Percentiles rank a stretch among this genome's conserved stretches.
Evolutionary conservation across 495 filamentous ascomycete species (phyloP).

Genomic region (Neurospora sp.): DNA sequence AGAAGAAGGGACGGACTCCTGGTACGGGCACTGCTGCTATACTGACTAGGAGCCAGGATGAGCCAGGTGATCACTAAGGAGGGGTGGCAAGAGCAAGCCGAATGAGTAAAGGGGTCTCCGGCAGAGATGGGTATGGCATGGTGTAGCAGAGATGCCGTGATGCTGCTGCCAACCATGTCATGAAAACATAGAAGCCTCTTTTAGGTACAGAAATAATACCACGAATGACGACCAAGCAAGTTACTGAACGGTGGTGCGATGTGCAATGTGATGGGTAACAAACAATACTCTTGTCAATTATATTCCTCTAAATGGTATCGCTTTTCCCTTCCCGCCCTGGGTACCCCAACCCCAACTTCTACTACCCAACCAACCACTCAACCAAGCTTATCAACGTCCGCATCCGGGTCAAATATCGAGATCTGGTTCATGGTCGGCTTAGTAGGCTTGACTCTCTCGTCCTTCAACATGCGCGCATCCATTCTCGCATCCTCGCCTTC

Average conservation of each 20-base stretch:
- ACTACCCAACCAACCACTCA: constrained; percentile 25
- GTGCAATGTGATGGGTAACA: background rate
- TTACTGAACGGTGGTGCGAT: background rate
- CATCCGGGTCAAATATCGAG: constrained; percentile 52
- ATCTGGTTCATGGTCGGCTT: constrained; percentile 41
- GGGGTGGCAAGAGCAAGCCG: background rate
- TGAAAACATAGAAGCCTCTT: background rate
- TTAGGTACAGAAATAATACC: background rate
- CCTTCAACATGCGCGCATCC: constrained; percentile 85
- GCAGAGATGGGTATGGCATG: background rate
- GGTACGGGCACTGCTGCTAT: constrained; percentile 73
- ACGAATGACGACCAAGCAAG: background rate
- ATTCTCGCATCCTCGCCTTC: constrained; percentile 83
- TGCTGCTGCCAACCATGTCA: background rate
- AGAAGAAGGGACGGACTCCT: constrained; percentile 74
- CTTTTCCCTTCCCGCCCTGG: background rate
- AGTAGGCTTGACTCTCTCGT: constrained; percentile 61
- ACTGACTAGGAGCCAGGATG: constrained; percentile 55
- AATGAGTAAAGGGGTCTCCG: background rate
- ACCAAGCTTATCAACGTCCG: constrained; percentile 64
- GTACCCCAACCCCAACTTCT: background rate
- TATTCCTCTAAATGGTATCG: background rate
- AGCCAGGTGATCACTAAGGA: constrained; percentile 20
- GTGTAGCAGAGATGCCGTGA: background rate
- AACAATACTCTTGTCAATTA: background rate